A percentile compares a stretch with the other conserved stretches of the same genome.
Conservation (phyloP, 495 filamentous ascomycete species). For the Chaetomidium leptoderma region DNA sequence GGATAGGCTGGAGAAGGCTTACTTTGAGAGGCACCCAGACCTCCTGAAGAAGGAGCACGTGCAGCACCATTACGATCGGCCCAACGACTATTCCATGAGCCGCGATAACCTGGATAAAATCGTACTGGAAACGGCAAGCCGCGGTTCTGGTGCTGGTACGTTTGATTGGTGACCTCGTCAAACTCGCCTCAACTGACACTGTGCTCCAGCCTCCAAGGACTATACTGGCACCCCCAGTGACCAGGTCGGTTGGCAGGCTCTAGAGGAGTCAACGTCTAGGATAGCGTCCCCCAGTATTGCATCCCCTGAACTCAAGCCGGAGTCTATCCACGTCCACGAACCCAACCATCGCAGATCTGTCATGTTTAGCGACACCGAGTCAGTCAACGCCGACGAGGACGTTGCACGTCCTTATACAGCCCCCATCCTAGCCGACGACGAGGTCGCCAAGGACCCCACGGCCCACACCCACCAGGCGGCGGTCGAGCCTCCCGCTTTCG, state of each 20-base stretch:
- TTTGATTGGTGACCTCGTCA: not conserved
- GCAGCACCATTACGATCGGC: slow-evolving; percentile 52
- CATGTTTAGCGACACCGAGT: slow-evolving; percentile 53
- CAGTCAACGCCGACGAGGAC: slow-evolving; percentile 32
- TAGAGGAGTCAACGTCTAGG: slow-evolving; percentile 71
- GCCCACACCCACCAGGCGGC: slow-evolving; percentile 56
- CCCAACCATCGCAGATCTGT: slow-evolving; percentile 60
- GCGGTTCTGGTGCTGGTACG: slow-evolving; percentile 63
- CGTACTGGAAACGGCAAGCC: slow-evolving; percentile 65
- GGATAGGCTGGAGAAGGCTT: slow-evolving; percentile 78
- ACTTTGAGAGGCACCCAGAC: slow-evolving; percentile 87
- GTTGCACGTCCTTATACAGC: slow-evolving; percentile 51
- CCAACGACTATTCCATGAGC: slow-evolving; percentile 81
- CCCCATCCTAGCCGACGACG: slow-evolving; percentile 91
- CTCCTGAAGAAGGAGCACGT: slow-evolving; percentile 63
- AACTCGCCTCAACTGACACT: not conserved
- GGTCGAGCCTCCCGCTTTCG: slow-evolving; percentile 62
- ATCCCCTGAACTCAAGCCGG: slow-evolving; percentile 25
- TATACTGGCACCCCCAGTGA: slow-evolving; percentile 65
- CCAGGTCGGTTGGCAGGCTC: slow-evolving; percentile 74
- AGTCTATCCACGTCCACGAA: slow-evolving; percentile 67
- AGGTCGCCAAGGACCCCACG: slow-evolving; percentile 72
- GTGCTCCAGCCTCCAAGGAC: slow-evolving; percentile 40
- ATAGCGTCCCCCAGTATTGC: slow-evolving; percentile 59
- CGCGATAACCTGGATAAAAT: slow-evolving; percentile 89